Evolutionary conservation across 192 early-diverging fungal genomes (phyloP).

Genomic region (Powellomyces hirtus): DNA sequence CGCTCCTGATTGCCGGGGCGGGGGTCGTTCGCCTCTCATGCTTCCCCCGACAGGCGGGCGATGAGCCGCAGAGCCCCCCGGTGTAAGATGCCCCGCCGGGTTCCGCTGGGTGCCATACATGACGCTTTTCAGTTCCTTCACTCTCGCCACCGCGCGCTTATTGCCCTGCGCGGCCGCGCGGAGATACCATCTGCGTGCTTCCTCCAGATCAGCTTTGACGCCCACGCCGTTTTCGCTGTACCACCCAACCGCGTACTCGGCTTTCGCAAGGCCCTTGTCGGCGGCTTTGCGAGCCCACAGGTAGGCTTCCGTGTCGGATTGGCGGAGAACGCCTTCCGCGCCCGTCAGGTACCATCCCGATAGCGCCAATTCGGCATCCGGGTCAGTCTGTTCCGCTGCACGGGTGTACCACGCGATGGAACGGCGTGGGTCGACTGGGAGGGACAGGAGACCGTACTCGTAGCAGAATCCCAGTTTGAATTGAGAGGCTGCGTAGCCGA

Average conservation of each 20-base stretch:
- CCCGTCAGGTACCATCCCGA: conserved; percentile 99
- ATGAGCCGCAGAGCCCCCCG: not conserved
- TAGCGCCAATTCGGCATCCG: conserved; percentile 87
- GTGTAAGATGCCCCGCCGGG: not conserved
- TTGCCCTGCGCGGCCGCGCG: conserved; percentile 83
- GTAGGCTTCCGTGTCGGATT: conserved; percentile 94
- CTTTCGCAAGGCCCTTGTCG: conserved; percentile 90
- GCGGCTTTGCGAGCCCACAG: conserved; percentile 96
- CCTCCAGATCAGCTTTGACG: conserved; percentile 69
- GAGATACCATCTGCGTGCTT: conserved; percentile 88
- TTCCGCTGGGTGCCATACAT: conserved; percentile 10
- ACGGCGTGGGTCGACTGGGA: conserved; percentile 79
- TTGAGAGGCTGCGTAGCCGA: conserved; percentile 91
- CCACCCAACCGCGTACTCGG: conserved; percentile 96
- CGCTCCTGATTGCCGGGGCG: not conserved
- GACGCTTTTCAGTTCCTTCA: conserved; percentile 73
- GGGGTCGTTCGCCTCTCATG: not conserved
- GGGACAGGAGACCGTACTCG: conserved; percentile 89
- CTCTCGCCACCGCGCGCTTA: conserved; percentile 73
- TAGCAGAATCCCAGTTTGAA: conserved; percentile 88
- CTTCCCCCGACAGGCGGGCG: conserved; percentile 1
- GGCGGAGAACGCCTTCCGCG: conserved; percentile 81
- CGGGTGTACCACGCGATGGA: conserved; percentile 96
- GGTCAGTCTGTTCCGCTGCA: conserved; percentile 87
- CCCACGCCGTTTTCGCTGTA: conserved; percentile 92